A percentile compares a stretch with the other conserved stretches of the same genome.
Evolutionary conservation across 805 yeast genomes (phyloP).

Genomic region (Metschnikowia corniflorae): DNA sequence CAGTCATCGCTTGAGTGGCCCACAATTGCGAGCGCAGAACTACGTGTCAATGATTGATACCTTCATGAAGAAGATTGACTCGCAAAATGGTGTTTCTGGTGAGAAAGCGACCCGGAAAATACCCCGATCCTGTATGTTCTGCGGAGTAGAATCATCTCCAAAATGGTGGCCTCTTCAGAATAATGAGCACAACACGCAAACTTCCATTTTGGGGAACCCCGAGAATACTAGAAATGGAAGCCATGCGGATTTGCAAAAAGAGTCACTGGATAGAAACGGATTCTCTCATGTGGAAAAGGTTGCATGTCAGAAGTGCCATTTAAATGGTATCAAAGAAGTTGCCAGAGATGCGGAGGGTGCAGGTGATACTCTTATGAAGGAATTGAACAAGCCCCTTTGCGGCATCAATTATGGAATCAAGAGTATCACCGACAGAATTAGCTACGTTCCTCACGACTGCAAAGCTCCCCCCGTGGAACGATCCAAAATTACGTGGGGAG

Average conservation of each 20-base stretch:
- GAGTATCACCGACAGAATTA: conserved; percentile 14
- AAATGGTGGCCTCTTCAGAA: conserved; percentile 31
- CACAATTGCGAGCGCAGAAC: conserved; percentile 29
- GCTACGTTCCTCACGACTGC: conserved; percentile 4
- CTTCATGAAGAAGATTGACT: conserved; percentile 11
- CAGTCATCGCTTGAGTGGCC: conserved; percentile 25
- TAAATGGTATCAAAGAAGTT: conserved; percentile 17
- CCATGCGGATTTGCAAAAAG: background rate
- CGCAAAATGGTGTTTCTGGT: conserved; percentile 2
- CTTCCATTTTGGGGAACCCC: background rate
- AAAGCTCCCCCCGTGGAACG: conserved; percentile 5
- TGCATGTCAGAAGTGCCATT: conserved; percentile 32
- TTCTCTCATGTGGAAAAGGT: background rate
- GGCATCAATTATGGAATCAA: conserved; percentile 33
- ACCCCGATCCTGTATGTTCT: conserved; percentile 23
- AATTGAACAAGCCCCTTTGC: conserved; percentile 27
- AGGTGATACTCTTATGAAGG: conserved; percentile 15
- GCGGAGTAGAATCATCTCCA: conserved; percentile 30
- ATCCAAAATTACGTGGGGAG: conserved; percentile 8
- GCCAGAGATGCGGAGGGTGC: conserved; percentile 13
- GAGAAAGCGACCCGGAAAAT: background rate
- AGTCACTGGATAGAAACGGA: too few species aligned
- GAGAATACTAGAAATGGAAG: background rate
- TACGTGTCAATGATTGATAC: conserved; percentile 23
- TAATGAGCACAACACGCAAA: background rate